A percentile compares a stretch with the other conserved stretches of the same genome.
phyloP scores from a whole-genome alignment of 1,284 basidiomycete species.

The Pyrrhoderma lamaoense region DNA sequence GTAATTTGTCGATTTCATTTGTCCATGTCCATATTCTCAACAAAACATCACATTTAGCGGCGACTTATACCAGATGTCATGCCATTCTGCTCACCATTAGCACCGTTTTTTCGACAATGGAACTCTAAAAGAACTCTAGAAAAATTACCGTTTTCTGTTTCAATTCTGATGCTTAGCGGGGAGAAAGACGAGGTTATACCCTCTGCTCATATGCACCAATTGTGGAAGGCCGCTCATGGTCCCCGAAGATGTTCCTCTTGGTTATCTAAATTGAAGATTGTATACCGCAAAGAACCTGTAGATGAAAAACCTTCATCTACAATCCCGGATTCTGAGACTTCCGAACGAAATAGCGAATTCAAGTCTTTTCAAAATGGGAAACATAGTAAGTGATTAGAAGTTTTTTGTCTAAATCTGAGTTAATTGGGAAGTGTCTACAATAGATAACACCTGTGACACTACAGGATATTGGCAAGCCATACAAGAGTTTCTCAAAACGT shows the following conservation, averaged over 20 bases:
- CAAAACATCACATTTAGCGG: constrained; percentile 16
- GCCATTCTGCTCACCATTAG: constrained; percentile 37
- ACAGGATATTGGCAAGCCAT: constrained; percentile 37
- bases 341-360: constrained; percentile 23
- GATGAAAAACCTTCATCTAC: neutral
- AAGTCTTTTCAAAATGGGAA: constrained; percentile 35
- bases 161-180: constrained; percentile 17
- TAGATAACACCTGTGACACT: constrained; percentile 36
- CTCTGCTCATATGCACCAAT: constrained; percentile 42
- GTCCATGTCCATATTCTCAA: neutral
- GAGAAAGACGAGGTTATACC: constrained; percentile 46
- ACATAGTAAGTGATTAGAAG: constrained; percentile 36
- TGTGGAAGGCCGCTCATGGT: constrained; percentile 28
- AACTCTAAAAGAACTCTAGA: constrained; percentile 34
- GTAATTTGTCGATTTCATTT: constrained; percentile 4
- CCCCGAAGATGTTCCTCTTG: neutral
- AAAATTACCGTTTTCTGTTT: constrained; percentile 2
- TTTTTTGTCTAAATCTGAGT: neutral
- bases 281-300: neutral
- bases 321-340: neutral
- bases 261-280: neutral
- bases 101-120: constrained; percentile 37
- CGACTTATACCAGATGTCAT: constrained; percentile 41
- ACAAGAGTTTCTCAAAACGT: constrained; percentile 28
- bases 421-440: neutral